Evolutionary conservation across 2,329 filamentous ascomycete species (phyloP), one percentile per base, ranked within the genome.

Genomic region (Dryadomyces sulphureus): DNA sequence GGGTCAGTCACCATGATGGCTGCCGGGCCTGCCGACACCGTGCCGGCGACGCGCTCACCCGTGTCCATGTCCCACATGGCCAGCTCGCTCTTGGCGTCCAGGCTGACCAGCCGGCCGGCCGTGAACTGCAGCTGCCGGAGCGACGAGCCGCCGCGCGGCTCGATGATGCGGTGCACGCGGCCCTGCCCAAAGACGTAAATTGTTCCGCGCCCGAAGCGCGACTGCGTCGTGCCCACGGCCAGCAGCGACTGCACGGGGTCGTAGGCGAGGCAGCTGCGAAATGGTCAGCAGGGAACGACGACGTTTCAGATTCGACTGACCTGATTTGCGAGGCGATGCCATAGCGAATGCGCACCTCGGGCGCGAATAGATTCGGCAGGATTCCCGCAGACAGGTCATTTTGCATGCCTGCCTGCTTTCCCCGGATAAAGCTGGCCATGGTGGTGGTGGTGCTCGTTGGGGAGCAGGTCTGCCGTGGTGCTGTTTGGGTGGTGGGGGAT

Each of bases 181-280:
- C 75, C 76, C 60, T 85, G 83, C 38, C 92, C 92, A 60, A 92
- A 81, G 54, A 98, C 68, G 63, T 94, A 94, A 59, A 98, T 84
- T 60, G 89, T 81, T 21, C 90, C 90, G 30, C 78, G 77, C 49
- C 88, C 88, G 58, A 85, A 94, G 57, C 84, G 80, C 53, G 83
- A 87, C 63, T 93, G 84, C 59, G 79, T 84, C 38, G 92, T 98
- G 49, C 88, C 92, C 52, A 96, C 77, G 38, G 92, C 92, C 44
- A 98, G 73, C 48, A 98, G 78, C 24, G 89, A 94, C 60, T 98
- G 92, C 12, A 95, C 74, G 1, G 92, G 89, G 54, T 96, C 89
- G 66, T 94, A 96, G 50, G 88, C 84, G 53, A 96, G 67, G 52
- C 83, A 84, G 56, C 85, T 87, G 56, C 73, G 17, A 43, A 14